Evolutionary conservation across 495 filamentous ascomycete genomes (phyloP), one percentile per base, ranked within the genome.

Genomic region (Neurospora intermedia): DNA sequence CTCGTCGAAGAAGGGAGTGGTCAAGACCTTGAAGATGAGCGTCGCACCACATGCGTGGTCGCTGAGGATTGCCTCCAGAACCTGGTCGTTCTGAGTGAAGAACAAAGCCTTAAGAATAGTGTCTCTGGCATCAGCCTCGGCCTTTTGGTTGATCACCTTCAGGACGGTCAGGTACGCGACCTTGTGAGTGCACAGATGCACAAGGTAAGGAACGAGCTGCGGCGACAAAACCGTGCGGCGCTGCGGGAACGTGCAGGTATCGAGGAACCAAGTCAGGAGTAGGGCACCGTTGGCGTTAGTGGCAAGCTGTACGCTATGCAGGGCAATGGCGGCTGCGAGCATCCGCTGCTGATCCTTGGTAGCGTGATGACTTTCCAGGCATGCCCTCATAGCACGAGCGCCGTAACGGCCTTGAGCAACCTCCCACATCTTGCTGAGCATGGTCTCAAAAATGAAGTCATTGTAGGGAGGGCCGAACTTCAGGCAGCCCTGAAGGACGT

Each of bases 121-220:
- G 77, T 98, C 94, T n/a, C 96, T 89, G 6, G 96, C 96, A 70
- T 97, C 95, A 3, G 92, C 86, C 83, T 99, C 96, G 69, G 95
- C 93, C 77, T 94, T 93, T 81, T 99, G 96, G 82, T 99, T 99
- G 82, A 99, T 97, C 43, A 98, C 94, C 85, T 99, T 99, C 70
- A 99, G 84, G 23, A 99, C 96, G 3, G 96, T 99, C 73, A 98
- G 86, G 76, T 98, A 99, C 0, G 96, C 96, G 74, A 99, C 96
- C 85, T 99, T 99, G 84, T 99, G 96, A 0, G 96, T 98, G 85
- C 96, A 98, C 8, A 99, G 88, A 79, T 97, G 94, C 41, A 97
- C 95, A n/a, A 99, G 85, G 76, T 98, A 94, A 70, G 96, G 95
- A 66, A 99, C 93, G 40, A 99, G 90, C 77, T 94, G 88, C 42